These are phyloP conservation scores for Glonium stellatum DNA, from an alignment of 495 filamentous ascomycete species.

Conservation along the genomic window DNA sequence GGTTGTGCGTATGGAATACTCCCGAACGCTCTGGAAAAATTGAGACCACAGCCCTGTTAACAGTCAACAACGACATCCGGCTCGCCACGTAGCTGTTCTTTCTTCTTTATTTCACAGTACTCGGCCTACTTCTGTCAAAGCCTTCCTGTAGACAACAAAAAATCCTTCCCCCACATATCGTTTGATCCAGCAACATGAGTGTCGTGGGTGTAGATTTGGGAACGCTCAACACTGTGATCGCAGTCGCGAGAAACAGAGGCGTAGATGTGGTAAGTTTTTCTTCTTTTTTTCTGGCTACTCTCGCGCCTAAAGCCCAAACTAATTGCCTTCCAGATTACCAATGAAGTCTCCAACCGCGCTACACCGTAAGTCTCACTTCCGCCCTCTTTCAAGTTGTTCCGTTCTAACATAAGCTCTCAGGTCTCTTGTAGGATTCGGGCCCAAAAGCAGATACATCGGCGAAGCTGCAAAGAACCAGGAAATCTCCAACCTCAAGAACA, in stretches of 20 bases:
- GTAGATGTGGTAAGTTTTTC: slow-evolving; percentile 88
- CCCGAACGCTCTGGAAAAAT: not conserved
- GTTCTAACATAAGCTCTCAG: slow-evolving; percentile 45
- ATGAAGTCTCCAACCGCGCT: slow-evolving; percentile 97
- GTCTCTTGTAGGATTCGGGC: slow-evolving; percentile 88
- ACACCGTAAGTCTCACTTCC: slow-evolving; percentile 69
- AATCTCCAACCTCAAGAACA: slow-evolving; percentile 99
- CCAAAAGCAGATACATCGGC: slow-evolving; percentile 86
- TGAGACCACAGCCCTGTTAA: not conserved
- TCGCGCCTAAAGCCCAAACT: not conserved
- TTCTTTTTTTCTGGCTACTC: not conserved
- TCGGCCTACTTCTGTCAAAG: not conserved
- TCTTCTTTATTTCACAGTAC: not conserved
- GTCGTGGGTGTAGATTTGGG: slow-evolving; percentile 93
- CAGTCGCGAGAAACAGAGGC: slow-evolving; percentile 93
- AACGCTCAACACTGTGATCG: slow-evolving; percentile 93
- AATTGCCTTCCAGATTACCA: slow-evolving; percentile 67
- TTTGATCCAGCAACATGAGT: slow-evolving; percentile 47
- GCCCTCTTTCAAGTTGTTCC: slow-evolving; percentile 25
- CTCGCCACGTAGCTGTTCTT: not conserved
- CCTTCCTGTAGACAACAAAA: not conserved
- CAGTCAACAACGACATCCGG: not conserved
- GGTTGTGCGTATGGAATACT: not conserved
- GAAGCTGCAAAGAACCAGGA: slow-evolving; percentile 97
- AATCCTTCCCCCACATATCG: slow-evolving; percentile 8